Percentiles rank a stretch among this genome's conserved stretches.
Evolutionary conservation across 2,329 filamentous ascomycete genomes (phyloP).

Genomic region (Bipolaris cookei): DNA sequence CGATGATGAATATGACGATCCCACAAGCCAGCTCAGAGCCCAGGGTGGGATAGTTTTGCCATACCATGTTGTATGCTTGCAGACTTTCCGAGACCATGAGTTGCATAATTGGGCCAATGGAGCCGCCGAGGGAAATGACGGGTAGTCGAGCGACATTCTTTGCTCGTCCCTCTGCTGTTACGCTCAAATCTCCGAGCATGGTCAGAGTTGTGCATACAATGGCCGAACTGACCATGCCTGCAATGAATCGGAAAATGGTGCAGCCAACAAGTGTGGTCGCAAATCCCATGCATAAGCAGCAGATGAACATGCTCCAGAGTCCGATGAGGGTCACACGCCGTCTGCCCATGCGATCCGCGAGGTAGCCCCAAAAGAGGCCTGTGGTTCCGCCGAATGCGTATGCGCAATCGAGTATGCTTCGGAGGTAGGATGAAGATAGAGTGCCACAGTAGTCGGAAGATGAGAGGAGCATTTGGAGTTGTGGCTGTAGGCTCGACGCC

Average conservation of each 20-base stretch:
- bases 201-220: conserved; percentile 54
- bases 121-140: conserved; percentile 54
- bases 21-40: conserved; percentile 55
- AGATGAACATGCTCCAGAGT: conserved; percentile 53
- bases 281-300: conserved; percentile 56
- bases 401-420: conserved; percentile 56
- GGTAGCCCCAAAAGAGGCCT: conserved; percentile 55
- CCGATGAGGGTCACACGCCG: conserved; percentile 54
- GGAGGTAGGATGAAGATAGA: conserved; percentile 55
- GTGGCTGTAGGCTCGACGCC: conserved; percentile 56
- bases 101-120: conserved; percentile 54
- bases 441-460: conserved; percentile 54
- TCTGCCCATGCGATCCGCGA: conserved; percentile 53
- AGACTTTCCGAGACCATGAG: conserved; percentile 52
- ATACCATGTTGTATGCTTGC: conserved; percentile 52
- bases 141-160: conserved; percentile 54
- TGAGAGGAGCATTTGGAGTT: conserved; percentile 55
- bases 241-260: conserved; percentile 52
- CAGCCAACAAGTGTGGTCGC: conserved; percentile 53
- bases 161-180: conserved; percentile 45
- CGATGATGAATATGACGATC: conserved; percentile 51
- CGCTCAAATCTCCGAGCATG: conserved; percentile 56
- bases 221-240: conserved; percentile 54
- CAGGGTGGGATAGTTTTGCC: conserved; percentile 53
- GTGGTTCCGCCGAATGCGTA: conserved; percentile 56